Percentiles rank a stretch among this genome's conserved stretches.
Conservation (phyloP, 1,284 basidiomycete species). For the Bondarzewia mesenterica region DNA sequence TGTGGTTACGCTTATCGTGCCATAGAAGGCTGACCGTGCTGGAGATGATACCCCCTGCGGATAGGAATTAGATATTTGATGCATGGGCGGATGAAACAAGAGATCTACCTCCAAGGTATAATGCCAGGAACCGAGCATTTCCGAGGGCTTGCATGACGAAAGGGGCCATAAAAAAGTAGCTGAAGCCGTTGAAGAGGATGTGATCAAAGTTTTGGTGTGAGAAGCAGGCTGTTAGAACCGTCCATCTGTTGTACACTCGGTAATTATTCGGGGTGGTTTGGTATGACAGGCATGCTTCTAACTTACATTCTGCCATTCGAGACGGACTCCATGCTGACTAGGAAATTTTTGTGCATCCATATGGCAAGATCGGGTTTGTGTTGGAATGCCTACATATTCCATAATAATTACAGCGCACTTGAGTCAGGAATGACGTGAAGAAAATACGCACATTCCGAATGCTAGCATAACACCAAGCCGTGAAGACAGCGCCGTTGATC, state of each 20-base stretch:
- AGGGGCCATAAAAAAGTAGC: conserved; percentile 75
- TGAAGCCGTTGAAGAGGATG: conserved; percentile 72
- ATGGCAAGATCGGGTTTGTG: conserved; percentile 39
- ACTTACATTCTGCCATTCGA: conserved; percentile 41
- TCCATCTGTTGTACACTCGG: conserved; percentile 53
- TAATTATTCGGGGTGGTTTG: background rate
- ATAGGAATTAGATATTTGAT: background rate
- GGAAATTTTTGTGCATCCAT: conserved; percentile 70
- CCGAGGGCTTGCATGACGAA: conserved; percentile 65
- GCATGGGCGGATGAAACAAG: background rate
- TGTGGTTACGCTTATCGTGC: conserved; percentile 33
- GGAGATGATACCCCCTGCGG: conserved; percentile 56
- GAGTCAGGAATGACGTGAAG: no score
- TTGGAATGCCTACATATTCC: background rate
- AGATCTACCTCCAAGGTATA: conserved; percentile 68
- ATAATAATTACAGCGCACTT: no score
- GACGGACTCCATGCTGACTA: conserved; percentile 55
- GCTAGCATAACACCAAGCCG: conserved; percentile 32
- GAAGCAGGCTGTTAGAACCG: conserved; percentile 67
- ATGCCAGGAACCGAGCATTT: conserved; percentile 57
- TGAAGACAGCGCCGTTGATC: conserved; percentile 36
- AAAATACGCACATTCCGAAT: conserved; percentile 28
- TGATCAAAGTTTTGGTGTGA: conserved; percentile 62
- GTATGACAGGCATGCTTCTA: conserved; percentile 40
- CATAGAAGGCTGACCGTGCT: conserved; percentile 55